Base-by-base conservation (phyloP, 306 rosid genomes). In the Begonia loranthoides region DNA sequence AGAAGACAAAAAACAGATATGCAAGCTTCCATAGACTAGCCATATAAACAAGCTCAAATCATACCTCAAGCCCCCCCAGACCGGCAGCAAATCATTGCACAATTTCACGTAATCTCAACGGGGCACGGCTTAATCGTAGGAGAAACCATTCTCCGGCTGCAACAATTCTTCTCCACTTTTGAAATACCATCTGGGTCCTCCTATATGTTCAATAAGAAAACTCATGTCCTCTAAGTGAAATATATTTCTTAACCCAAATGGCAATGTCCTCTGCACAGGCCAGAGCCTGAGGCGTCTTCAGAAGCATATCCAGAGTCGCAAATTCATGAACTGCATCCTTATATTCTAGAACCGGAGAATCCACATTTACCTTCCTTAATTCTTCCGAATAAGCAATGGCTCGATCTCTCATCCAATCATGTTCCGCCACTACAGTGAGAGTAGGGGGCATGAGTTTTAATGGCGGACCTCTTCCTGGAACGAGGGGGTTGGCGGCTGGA, bases 381-480 rank as follows among this genome's bases (percentile, higher is more conserved):
- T 80, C 95, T 79, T 82, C 99, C 2, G 99, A 78, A 72, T 90
- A 90, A 17, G 94, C 99, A 53, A 90, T 90, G 58, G 99, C 99
- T 7, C 95, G 88, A 61, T 90, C 99, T 73, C 95, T 74, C 99
- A 90, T 90, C 95, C 95, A 90, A 58, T 86, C 99, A 33, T 55
- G 95, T 65, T 90, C 94, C 9, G 99, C 99, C 56, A 86, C 95
- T 22, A 90, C 83, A 33, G 95, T 86, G 53, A 86, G 69, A 47
- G 99, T 86, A 4, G 95, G 99, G 44, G 99, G 99, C 95, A 86
- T 86, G 59, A 58, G 76, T 63, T 80, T 86, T 50, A 90, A 60
- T 69, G 95, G 86, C 33, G 87, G 99, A 3, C 84, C 79, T 51
- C 76, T 69, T 47, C 73, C 76, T 14, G 86, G 78, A 61, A 76